Percentiles rank a stretch among this genome's conserved stretches.
Conservation (phyloP, 2,329 filamentous ascomycete species). For the Cladophialophora yegresii region DNA sequence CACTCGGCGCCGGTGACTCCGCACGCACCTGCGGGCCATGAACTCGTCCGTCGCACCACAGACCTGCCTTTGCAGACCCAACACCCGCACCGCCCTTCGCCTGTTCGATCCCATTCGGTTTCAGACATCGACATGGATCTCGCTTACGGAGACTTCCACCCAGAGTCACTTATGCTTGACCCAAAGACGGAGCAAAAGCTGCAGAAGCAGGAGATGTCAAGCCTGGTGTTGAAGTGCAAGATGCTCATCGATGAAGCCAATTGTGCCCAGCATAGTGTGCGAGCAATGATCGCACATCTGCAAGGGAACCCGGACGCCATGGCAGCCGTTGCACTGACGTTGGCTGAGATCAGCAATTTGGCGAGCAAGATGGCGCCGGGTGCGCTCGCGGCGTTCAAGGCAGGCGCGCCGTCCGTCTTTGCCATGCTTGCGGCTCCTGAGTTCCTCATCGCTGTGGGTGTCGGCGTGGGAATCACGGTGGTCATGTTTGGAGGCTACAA, state of each 20-base stretch:
- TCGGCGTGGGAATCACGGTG: slow-evolving; percentile 88
- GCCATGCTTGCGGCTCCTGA: slow-evolving; percentile 85
- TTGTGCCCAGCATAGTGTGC: slow-evolving; percentile 81
- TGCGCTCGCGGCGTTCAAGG: slow-evolving; percentile 73
- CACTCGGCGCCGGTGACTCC: slow-evolving; percentile 39
- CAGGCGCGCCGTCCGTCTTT: slow-evolving; percentile 80
- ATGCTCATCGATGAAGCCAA: slow-evolving; percentile 80
- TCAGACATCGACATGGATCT: slow-evolving; percentile 76
- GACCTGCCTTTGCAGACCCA: slow-evolving; percentile 30
- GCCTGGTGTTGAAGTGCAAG: slow-evolving; percentile 74
- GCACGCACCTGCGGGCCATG: slow-evolving; percentile 25
- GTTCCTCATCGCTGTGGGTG: slow-evolving; percentile 87
- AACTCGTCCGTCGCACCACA: slow-evolving; percentile 34
- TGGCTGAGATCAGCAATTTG: slow-evolving; percentile 85
- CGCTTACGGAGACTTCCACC: slow-evolving; percentile 84
- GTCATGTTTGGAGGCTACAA: slow-evolving; percentile 97
- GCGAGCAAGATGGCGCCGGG: slow-evolving; percentile 81
- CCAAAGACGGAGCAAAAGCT: slow-evolving; percentile 50
- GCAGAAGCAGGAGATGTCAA: slow-evolving; percentile 56
- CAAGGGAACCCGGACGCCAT: slow-evolving; percentile 86
- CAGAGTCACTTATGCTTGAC: slow-evolving; percentile 54
- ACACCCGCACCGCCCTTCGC: slow-evolving; percentile 22
- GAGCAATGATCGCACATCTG: slow-evolving; percentile 76
- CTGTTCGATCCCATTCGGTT: slow-evolving; percentile 32
- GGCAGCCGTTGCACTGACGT: slow-evolving; percentile 86